A percentile compares a stretch with the other conserved stretches of the same genome.
phyloP scores from a whole-genome alignment of 108 stramenopile genomes.

The Fistulifera solaris region DNA sequence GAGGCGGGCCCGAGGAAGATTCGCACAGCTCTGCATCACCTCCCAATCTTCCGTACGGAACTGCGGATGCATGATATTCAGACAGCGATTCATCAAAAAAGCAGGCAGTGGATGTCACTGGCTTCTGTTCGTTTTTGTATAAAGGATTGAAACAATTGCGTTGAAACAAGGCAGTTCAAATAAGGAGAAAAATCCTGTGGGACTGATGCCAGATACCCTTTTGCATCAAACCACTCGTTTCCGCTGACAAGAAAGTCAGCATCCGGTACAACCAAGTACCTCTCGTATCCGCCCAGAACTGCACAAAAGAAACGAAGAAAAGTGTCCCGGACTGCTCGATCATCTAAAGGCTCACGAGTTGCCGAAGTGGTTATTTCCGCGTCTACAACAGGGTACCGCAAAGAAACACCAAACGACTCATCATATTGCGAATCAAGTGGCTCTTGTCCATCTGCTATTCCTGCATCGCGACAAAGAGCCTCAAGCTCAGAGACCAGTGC shows the following conservation, averaged over 20 bases:
- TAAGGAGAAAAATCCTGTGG: conserved; percentile 43
- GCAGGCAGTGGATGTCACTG: conserved; percentile 73
- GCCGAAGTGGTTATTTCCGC: not conserved
- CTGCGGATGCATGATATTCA: conserved; percentile 59
- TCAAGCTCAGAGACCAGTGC: conserved; percentile 70
- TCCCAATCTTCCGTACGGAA: conserved; percentile 67
- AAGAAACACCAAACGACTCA: conserved; percentile 34
- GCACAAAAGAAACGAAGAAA: conserved; percentile 79
- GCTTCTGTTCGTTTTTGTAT: conserved; percentile 81
- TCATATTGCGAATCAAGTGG: conserved; percentile 63
- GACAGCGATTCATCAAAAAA: conserved; percentile 80
- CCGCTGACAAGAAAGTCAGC: conserved; percentile 73
- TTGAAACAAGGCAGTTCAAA: conserved; percentile 46
- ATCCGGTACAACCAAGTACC: conserved; percentile 78
- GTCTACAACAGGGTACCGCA: conserved; percentile 17
- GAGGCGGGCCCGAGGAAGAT: conserved; percentile 17
- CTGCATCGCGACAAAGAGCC: conserved; percentile 68
- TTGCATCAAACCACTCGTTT: conserved; percentile 82
- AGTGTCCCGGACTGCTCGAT: conserved; percentile 72
- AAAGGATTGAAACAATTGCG: conserved; percentile 81
- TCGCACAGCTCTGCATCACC: conserved; percentile 40
- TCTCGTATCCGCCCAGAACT: conserved; percentile 72
- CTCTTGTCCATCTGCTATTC: conserved; percentile 75
- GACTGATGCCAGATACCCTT: conserved; percentile 58
- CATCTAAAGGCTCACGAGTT: conserved; percentile 53